phyloP scores from a whole-genome alignment of 2,329 filamentous ascomycete genomes.

The Neocatenulostroma microsporum region DNA sequence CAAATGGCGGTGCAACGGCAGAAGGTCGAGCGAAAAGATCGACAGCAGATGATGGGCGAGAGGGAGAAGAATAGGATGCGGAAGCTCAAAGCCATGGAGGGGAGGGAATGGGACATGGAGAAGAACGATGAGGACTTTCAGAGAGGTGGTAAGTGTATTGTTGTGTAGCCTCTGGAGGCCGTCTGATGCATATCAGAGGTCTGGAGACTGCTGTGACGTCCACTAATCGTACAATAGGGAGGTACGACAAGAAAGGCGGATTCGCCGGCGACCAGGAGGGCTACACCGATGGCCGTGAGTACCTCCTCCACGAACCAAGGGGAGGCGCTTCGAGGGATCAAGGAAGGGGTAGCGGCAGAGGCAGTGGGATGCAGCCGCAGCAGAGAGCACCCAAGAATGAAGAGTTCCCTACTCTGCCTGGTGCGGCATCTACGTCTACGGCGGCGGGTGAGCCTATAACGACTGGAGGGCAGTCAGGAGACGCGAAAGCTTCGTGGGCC shows the following conservation, averaged over 20 bases:
- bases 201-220: too few species aligned
- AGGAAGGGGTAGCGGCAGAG: conserved; percentile 12
- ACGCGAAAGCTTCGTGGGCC: conserved; percentile 32
- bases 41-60: conserved; percentile 55
- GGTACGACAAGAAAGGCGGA: conserved; percentile 20
- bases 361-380: not conserved
- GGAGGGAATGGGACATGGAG: conserved; percentile 56
- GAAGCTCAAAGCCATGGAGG: conserved; percentile 51
- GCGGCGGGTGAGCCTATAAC: too few species aligned
- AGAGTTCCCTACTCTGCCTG: conserved; percentile 42
- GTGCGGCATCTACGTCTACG: too few species aligned
- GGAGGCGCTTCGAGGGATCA: conserved; percentile 25
- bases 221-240: too few species aligned
- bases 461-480: too few species aligned
- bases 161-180: too few species aligned
- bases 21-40: conserved; percentile 44
- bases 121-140: conserved; percentile 50
- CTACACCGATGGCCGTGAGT: conserved; percentile 28
- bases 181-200: too few species aligned
- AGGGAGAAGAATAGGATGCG: conserved; percentile 53
- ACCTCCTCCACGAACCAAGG: conserved; percentile 26
- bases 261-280: conserved; percentile 25
- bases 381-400: conserved; percentile 31
- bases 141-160: too few species aligned
- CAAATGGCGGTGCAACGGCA: conserved; percentile 41